Base-by-base conservation (phyloP, 345 rosid genomes). In the Gynandropsis gynandra region DNA sequence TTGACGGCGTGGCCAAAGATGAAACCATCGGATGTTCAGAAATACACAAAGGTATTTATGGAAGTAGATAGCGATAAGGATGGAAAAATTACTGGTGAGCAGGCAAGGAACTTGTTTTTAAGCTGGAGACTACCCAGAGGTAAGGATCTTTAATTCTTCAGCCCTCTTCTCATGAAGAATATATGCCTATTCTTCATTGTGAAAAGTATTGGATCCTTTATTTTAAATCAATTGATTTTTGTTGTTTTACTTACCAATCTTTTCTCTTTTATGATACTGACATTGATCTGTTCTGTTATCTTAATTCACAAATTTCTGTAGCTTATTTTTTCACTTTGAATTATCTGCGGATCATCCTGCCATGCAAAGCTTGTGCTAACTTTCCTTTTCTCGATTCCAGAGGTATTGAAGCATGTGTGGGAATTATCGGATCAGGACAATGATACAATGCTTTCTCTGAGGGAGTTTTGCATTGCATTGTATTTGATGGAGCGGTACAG, bases 111-210 rank as follows among this genome's bases (percentile, higher is more conserved):
- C 73, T 72, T 90, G 45, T 90, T 90, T 68, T 73, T 87, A 72
- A 90, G 98, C 72, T 87, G 98, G 98, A 82, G 85, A 75, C 73
- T 90, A 46, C 96, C 98, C 34, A 79, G 98, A 79, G 98, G 98
- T 90, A 77, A 66, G 57, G 36, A 20, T 48, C 15, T 34, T 46
- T 21, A 0, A 46, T 51, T 54, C 37, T 42, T 17, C 50, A 32
- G 31, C 35, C 33, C 57, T 52, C 50, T 60, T 34, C 56, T 47
- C 17, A 47, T 33, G 24, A 53, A 39, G 10, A 46, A 20, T 46
- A 29, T 45, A 45, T 3, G 17, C 38, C 13, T 13, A 1, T 6
- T 6, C 1, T 62, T 53, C 7, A 15, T 11, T 38, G 11, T 34
- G 29, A 38, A 52, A 21, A 37, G 33, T 46, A 39, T 38, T 65